Evolutionary conservation across 345 rosid genomes (phyloP).

Genomic region (Hevea brasiliensis): DNA sequence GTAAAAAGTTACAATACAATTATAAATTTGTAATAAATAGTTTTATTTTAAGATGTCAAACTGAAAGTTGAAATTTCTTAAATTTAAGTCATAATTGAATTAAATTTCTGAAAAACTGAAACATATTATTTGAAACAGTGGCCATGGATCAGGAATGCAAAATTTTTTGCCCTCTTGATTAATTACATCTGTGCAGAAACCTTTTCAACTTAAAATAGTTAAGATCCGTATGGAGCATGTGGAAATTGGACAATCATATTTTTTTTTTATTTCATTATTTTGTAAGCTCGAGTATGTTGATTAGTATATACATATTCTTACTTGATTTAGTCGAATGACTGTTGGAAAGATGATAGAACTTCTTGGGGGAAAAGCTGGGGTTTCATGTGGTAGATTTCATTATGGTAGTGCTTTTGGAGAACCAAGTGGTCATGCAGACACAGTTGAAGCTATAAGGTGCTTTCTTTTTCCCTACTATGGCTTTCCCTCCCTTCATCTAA

Average conservation of each 20-base stretch:
- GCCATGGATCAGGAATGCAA: neutral
- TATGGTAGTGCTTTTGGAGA: constrained; percentile 99
- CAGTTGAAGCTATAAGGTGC: constrained; percentile 74
- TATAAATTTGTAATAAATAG: no score
- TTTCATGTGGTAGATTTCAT: constrained; percentile 76
- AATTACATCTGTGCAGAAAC: neutral
- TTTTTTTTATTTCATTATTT: neutral
- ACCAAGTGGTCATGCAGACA: constrained; percentile 92
- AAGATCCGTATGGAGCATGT: no score
- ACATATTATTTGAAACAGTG: neutral
- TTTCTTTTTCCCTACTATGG: neutral
- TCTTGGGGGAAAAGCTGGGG: constrained; percentile 93
- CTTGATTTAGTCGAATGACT: constrained; percentile 78
- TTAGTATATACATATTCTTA: neutral
- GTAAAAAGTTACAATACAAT: neutral
- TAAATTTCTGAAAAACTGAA: neutral
- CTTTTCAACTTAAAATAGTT: neutral
- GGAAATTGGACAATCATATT: no score
- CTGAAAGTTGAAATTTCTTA: neutral
- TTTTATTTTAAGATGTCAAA: neutral
- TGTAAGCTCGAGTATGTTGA: neutral
- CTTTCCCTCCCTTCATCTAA: neutral
- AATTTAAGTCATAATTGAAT: neutral
- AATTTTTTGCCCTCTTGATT: neutral
- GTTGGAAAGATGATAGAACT: constrained; percentile 99